Percentiles rank a stretch among this genome's conserved stretches.
Evolutionary conservation across 2,329 filamentous ascomycete genomes (phyloP).

Genomic region (Ophiostoma montium): DNA sequence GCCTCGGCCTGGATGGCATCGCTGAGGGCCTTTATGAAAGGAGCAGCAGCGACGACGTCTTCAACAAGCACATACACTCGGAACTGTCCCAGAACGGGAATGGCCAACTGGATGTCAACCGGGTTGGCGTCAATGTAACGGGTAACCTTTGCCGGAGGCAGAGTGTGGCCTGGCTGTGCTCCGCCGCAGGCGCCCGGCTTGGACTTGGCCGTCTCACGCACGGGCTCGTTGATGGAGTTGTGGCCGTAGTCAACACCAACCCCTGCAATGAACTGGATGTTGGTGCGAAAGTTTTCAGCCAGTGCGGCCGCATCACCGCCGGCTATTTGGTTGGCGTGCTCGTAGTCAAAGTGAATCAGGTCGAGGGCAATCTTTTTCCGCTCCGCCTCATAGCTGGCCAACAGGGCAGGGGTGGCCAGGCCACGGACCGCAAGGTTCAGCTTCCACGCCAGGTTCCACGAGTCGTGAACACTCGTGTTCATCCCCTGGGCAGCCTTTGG

Average conservation of each 20-base stretch:
- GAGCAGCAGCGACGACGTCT: slow-evolving; percentile 36
- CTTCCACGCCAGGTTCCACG: slow-evolving; percentile 49
- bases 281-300: slow-evolving; percentile 48
- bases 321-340: slow-evolving; percentile 28
- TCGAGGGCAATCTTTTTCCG: slow-evolving; percentile 47
- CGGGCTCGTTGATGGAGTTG: slow-evolving; percentile 32
- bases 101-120: slow-evolving; percentile 61
- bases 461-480: slow-evolving; percentile 46
- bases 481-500: slow-evolving; percentile 53
- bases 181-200: slow-evolving; percentile 22
- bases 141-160: slow-evolving; percentile 55
- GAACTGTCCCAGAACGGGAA: slow-evolving; percentile 67
- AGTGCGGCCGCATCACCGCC: slow-evolving; percentile 43
- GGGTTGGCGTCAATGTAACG: slow-evolving; percentile 67
- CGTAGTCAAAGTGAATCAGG: slow-evolving; percentile 42
- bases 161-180: slow-evolving; percentile 32
- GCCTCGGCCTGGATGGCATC: slow-evolving; percentile 31
- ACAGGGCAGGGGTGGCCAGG: slow-evolving; percentile 36
- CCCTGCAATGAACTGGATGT: slow-evolving; percentile 53
- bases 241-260: slow-evolving; percentile 44
- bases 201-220: not conserved
- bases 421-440: slow-evolving; percentile 40
- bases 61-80: slow-evolving; percentile 56
- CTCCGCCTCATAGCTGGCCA: slow-evolving; percentile 48
- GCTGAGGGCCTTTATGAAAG: slow-evolving; percentile 48